Conservation (phyloP, 202 grass and related monocot genomes). For the Eragrostis tef region DNA sequence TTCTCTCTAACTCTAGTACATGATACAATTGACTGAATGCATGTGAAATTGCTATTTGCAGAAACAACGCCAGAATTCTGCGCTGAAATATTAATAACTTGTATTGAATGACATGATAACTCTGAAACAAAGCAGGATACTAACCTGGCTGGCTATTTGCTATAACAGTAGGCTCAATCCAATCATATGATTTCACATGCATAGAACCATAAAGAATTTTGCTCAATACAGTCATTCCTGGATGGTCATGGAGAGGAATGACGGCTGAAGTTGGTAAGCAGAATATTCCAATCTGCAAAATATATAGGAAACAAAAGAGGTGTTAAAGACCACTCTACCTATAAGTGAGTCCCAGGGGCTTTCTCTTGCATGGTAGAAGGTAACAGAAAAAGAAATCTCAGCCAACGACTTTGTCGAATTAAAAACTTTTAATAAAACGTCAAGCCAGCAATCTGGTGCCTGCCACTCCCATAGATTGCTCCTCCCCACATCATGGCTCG, state of each 20-base stretch:
- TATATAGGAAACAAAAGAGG: background rate
- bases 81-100: background rate
- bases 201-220: conserved; percentile 94
- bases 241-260: conserved; percentile 96
- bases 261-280: conserved; percentile 88
- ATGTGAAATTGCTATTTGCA: conserved; percentile 11
- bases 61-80: conserved; percentile 8
- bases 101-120: conserved; percentile 6
- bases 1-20: background rate
- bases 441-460: too few relatives aligned
- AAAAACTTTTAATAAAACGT: too few relatives aligned
- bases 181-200: conserved; percentile 97
- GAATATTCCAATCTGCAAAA: conserved; percentile 92
- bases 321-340: background rate
- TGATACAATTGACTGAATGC: background rate
- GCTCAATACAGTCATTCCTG: conserved; percentile 92
- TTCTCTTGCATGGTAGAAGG: too few relatives aligned
- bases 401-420: too few relatives aligned
- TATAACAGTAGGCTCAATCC: conserved; percentile 69
- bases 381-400: too few relatives aligned
- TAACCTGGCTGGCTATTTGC: conserved; percentile 55
- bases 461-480: too few relatives aligned
- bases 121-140: conserved; percentile 41
- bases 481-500: too few relatives aligned
- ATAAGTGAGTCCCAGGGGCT: background rate